Evolutionary conservation across 805 yeast species (phyloP), one percentile per base, ranked within the genome.

Genomic region (Sugiyamaella floridensis): DNA sequence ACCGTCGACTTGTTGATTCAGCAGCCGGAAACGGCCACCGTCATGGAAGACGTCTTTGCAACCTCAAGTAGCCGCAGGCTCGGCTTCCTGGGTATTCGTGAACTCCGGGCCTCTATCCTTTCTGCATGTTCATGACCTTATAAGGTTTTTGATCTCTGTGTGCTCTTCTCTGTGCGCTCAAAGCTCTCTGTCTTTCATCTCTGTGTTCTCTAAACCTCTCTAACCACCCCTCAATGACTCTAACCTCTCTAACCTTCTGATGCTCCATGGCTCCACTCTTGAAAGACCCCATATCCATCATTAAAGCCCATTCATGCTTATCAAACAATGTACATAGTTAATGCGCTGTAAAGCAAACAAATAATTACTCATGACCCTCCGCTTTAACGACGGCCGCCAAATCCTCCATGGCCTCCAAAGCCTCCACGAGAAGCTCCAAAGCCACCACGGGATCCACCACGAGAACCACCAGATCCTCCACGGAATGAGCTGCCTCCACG

Each of bases 391-490:
- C 63, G 56, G 40, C 66, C 58, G 44, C 60, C 58, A 26, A 66
- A 64, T 42, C 57, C 58, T 22, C 71, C 62, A 18, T 65, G 65
- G 20, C 58, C 52, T 11, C 57, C 55, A 49, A 47, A 54, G 52
- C 58, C 56, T 14, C 63, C 62, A 16, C 67, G 58, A 20, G 58
- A 28, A 34, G 56, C 59, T 11, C 74, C 71, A 18, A 52, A 49
- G 42, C 63, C 62, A 19, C 62, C 58, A 15, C 58, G 55, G 42
- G 55, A 52, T 18, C 64, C 61, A 14, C 56, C 78, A 54, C 73
- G 68, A 54, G 74, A 70, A 53, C 74, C 69, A 58, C 76, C 44
- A 22, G 66, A 62, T 19, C 60, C 43, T n/a, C 63, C 58, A n/a
- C 57, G 59, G 28, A 54, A 55, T 12, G 46, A 18, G 19, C 57